Evolutionary conservation across 331 rosid species (phyloP), one percentile per base, ranked within the genome.

Genomic region (Saraca asoca): DNA sequence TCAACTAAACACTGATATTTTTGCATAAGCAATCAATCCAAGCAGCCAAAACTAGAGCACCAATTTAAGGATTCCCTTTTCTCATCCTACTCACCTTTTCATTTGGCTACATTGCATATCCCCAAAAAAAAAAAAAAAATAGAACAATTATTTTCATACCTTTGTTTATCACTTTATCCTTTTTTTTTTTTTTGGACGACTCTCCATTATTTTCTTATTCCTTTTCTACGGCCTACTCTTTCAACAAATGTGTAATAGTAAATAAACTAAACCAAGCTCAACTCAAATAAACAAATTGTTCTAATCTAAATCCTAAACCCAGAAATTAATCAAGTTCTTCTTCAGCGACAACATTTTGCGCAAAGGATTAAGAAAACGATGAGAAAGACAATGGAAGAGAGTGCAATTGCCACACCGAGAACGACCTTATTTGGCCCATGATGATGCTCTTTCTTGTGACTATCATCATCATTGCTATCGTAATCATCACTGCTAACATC

Each of bases 381-480:
- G 37, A 93, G 95, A 76, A 93, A 93, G 65, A 93, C 92, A 15
- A 93, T 75, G 8, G 98, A 93, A 65, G 98, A 93, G 24, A 93
- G 94, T 1, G 82, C 91, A 80, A 93, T 93, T 24, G 98, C 97
- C 38, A 90, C 90, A 68, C 95, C 98, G 68, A 93, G 95, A 81
- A 93, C 98, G 24, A 87, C 84, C 90, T 93, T 93, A 72, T 77
- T 93, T 10, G 98, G 97, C 7, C 98, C 98, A 18, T 77, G 80
- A 73, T 88, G 97, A 33, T 68, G 85, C 12, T 71, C 83, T n/a
- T 65, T 67, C 79, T 85, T 82, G 48, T 67, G 64, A 51, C 7
- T 75, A 20, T 80, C 80, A 19, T 65, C 83, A 44, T 78, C 88
- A 60, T 66, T 63, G 51, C 86, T 88, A 64, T 79, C 73, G 31